Percentiles rank a stretch among this genome's conserved stretches.
Evolutionary conservation across 495 filamentous ascomycete species (phyloP).

Genomic region (Penicillium malachiteum): DNA sequence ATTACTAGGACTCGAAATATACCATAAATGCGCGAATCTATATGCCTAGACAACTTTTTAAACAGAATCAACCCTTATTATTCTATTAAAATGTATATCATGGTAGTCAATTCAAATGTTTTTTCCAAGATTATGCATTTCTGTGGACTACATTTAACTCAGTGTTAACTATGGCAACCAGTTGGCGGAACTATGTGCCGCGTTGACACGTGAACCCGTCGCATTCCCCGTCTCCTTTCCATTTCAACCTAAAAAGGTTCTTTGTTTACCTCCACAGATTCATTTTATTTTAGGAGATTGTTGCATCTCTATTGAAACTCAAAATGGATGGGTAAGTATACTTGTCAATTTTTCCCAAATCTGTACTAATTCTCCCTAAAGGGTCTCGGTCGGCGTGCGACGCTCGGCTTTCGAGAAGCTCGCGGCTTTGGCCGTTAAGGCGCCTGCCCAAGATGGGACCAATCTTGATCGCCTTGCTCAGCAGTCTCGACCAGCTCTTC

Average conservation of each 20-base stretch:
- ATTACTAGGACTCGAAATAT: too few relatives aligned
- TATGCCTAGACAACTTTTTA: too few relatives aligned
- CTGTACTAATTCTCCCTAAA: conserved; percentile 9
- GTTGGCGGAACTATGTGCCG: too few relatives aligned
- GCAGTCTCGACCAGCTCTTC: conserved; percentile 43
- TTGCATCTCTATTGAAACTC: neutral
- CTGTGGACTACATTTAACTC: too few relatives aligned
- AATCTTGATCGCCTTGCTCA: conserved; percentile 63
- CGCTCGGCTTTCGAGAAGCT: conserved; percentile 69
- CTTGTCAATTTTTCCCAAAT: neutral
- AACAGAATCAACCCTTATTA: too few relatives aligned
- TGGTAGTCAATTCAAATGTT: too few relatives aligned
- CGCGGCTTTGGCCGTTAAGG: conserved; percentile 57
- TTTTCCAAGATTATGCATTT: too few relatives aligned
- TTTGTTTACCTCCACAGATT: neutral
- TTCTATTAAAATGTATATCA: too few relatives aligned
- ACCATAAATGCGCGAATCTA: too few relatives aligned
- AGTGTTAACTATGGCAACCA: too few relatives aligned
- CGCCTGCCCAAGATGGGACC: conserved; percentile 56
- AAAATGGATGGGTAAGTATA: neutral
- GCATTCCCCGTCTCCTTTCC: neutral
- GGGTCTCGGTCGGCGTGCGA: conserved; percentile 50
- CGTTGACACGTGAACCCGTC: neutral
- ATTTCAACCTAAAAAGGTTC: neutral
- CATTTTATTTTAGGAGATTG: neutral